These are phyloP conservation scores for Fusarium sp. DNA, from an alignment of 2,329 filamentous ascomycete genomes.

Conservation along the genomic window DNA sequence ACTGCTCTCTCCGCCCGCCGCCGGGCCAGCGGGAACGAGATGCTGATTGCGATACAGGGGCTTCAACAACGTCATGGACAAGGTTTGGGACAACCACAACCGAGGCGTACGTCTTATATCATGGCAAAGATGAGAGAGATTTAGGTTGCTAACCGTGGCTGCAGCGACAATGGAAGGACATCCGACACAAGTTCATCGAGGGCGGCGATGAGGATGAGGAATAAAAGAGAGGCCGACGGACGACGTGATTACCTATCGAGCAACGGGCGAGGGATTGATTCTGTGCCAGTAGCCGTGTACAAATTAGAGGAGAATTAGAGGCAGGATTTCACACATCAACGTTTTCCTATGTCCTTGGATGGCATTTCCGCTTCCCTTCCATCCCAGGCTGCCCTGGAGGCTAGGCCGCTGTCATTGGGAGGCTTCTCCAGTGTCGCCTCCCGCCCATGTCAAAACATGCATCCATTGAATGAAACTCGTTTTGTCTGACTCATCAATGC, in stretches of 20 bases:
- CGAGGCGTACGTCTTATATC: constrained; percentile 77
- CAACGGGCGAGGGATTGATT: constrained; percentile 37
- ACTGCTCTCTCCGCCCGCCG: constrained; percentile 36
- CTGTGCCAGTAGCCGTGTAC: constrained; percentile 50
- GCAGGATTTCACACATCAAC: constrained; percentile 37
- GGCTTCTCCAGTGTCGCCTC: not conserved
- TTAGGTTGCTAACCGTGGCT: constrained; percentile 43
- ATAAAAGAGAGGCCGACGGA: constrained; percentile 28
- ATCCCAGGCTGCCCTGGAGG: not conserved
- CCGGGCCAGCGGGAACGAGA: constrained; percentile 33
- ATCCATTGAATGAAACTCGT: not conserved
- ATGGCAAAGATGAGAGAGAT: not conserved
- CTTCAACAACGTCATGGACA: constrained; percentile 86
- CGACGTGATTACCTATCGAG: constrained; percentile 28
- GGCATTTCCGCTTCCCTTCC: not conserved
- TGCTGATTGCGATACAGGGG: constrained; percentile 67
- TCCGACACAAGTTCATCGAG: constrained; percentile 88
- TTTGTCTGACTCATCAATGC: constrained; percentile 13
- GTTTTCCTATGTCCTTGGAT: constrained; percentile 27
- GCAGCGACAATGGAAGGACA: constrained; percentile 99
- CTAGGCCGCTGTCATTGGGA: not conserved
- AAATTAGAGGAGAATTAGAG: constrained; percentile 49
- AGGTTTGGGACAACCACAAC: constrained; percentile 92
- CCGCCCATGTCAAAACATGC: not conserved
- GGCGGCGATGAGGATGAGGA: constrained; percentile 64